These are phyloP conservation scores for Tolypocladium tundrense DNA, from an alignment of 2,329 filamentous ascomycete genomes.

Conservation along the genomic window DNA sequence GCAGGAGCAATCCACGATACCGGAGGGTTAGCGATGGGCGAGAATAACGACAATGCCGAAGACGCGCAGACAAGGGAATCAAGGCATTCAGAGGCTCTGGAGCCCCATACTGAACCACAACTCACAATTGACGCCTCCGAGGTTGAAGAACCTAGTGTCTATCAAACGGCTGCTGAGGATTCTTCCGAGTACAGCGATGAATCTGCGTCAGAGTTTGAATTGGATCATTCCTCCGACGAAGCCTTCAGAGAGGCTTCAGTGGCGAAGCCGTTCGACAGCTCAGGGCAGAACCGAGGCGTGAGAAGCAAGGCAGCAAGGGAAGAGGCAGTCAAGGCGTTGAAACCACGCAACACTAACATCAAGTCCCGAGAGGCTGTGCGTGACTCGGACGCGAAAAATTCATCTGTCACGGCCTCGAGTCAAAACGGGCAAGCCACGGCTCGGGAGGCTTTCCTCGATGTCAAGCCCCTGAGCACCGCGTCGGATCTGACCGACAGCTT, in stretches of 20 bases:
- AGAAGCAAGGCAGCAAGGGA: neutral
- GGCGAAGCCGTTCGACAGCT: neutral
- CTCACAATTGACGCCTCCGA: neutral
- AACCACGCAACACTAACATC: neutral
- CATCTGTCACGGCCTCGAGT: neutral
- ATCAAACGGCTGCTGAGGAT: slow-evolving; percentile 13
- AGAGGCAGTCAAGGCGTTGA: neutral
- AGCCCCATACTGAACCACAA: neutral
- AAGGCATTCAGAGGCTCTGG: too few species aligned
- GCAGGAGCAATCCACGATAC: neutral
- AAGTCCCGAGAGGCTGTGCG: neutral
- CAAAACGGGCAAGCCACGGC: neutral
- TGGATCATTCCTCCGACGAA: slow-evolving; percentile 3
- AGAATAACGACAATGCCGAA: neutral
- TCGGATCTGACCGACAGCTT: neutral
- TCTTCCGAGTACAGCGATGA: slow-evolving; percentile 7
- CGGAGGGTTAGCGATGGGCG: too few species aligned
- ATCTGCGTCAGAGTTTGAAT: slow-evolving; percentile 8
- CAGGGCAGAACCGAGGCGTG: neutral
- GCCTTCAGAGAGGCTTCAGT: neutral
- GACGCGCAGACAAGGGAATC: too few species aligned
- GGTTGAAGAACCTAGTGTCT: slow-evolving; percentile 13
- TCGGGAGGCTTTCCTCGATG: neutral
- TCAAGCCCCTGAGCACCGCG: neutral
- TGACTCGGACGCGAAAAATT: neutral